These are phyloP conservation scores for Leccinum fallax DNA, from an alignment of 1,284 basidiomycete genomes.

Conservation along the genomic window DNA sequence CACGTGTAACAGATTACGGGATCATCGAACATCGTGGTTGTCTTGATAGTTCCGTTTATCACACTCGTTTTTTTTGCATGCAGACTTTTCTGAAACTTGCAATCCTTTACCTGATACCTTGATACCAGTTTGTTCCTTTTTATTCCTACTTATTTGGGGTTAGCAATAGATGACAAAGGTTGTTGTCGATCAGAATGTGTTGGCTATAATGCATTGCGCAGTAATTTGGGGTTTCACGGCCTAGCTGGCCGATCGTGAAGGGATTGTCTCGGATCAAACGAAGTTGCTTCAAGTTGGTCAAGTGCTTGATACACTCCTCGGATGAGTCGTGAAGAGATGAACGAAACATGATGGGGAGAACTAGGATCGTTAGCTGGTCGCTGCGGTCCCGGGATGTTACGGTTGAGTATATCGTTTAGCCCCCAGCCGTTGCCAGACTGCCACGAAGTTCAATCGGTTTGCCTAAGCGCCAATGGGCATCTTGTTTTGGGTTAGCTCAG, in stretches of 20 bases:
- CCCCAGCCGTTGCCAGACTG: not conserved
- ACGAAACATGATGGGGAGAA: not conserved
- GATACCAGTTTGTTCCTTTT: conserved; percentile 10
- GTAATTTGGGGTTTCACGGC: not conserved
- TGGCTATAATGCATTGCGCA: not conserved
- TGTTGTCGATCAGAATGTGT: not conserved
- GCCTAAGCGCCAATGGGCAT: too few species aligned
- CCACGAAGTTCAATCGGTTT: too few species aligned
- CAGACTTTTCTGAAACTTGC: not conserved
- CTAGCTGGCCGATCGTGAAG: not conserved
- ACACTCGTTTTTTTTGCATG: not conserved
- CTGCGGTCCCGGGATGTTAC: not conserved
- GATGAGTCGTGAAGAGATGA: not conserved
- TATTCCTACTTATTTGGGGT: not conserved
- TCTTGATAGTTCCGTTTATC: conserved; percentile 1
- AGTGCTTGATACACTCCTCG: not conserved
- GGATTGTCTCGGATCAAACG: not conserved
- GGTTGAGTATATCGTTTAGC: not conserved
- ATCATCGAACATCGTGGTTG: not conserved
- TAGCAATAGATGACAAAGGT: not conserved
- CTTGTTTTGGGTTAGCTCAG: too few species aligned
- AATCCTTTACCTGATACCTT: not conserved
- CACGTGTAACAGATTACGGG: not conserved
- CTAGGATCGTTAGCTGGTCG: not conserved
- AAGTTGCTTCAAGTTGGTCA: too few species aligned